Conservation (phyloP, 129 eudicot species). For the Centaurea solstitialis region DNA sequence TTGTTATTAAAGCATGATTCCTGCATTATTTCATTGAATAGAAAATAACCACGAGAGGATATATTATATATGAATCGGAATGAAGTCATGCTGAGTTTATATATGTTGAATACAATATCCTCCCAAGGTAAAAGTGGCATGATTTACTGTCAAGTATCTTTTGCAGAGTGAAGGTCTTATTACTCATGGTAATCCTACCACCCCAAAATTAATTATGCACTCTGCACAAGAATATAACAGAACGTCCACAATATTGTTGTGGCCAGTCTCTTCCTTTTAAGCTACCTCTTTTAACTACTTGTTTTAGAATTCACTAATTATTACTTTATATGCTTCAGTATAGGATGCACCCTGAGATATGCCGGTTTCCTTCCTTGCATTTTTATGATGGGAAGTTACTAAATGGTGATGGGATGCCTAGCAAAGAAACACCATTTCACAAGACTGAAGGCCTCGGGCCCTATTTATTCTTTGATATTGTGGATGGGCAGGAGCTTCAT, state of each 20-base stretch:
- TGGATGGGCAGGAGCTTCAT: constrained; percentile 81
- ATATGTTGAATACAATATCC: background rate
- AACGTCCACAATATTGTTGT: background rate
- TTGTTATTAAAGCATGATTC: background rate
- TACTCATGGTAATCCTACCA: background rate
- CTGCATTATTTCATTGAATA: background rate
- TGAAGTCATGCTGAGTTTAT: background rate
- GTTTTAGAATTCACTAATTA: constrained; percentile 3
- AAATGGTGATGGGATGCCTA: constrained; percentile 63
- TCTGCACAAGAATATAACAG: background rate
- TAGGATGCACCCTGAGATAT: constrained; percentile 98
- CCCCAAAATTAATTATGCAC: background rate
- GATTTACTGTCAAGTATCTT: background rate
- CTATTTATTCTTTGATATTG: constrained; percentile 79
- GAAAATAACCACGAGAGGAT: background rate
- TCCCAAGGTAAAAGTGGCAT: background rate
- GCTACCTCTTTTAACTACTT: background rate
- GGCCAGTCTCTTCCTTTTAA: background rate
- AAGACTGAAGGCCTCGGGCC: constrained; percentile 83
- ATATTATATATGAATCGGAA: background rate
- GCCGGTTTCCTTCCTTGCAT: constrained; percentile 89
- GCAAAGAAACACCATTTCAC: constrained; percentile 72
- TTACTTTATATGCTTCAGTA: constrained; percentile 55
- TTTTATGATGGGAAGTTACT: constrained; percentile 83
- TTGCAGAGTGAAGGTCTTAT: background rate